Conservation (phyloP, 2,329 filamentous ascomycete genomes). For the Intubia oerlemansii region DNA sequence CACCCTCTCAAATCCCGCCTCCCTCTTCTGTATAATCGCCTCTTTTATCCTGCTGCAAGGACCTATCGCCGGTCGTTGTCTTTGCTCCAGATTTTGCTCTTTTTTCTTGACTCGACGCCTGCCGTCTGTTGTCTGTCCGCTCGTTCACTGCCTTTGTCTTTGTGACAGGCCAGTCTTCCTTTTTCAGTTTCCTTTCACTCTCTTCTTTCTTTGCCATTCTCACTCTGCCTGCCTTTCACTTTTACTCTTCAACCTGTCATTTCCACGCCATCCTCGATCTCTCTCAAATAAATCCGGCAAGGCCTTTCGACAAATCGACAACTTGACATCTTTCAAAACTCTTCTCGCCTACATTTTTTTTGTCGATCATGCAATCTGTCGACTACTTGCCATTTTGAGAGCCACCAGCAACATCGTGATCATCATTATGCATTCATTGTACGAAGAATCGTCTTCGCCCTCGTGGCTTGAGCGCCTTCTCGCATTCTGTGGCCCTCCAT, state of each 20-base stretch:
- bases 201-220: not conserved
- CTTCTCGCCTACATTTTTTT: not conserved
- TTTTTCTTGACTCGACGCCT: not conserved
- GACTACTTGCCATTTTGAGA: slow-evolving; percentile 1
- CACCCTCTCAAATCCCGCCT: no score
- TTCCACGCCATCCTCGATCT: not conserved
- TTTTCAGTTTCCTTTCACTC: not conserved
- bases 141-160: slow-evolving; percentile 1
- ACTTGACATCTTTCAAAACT: slow-evolving; percentile 1
- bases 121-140: not conserved
- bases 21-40: no score
- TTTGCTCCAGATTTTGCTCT: not conserved
- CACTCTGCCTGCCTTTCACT: not conserved
- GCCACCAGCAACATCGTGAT: slow-evolving; percentile 2
- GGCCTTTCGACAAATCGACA: no score
- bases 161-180: not conserved
- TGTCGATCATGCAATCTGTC: no score
- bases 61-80: slow-evolving; percentile 1
- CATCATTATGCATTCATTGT: slow-evolving; percentile 8
- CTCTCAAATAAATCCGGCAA: no score
- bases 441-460: slow-evolving; percentile 17
- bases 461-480: slow-evolving; percentile 26
- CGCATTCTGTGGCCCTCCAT: slow-evolving; percentile 20
- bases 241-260: not conserved
- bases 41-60: no score